Percentiles rank a stretch among this genome's conserved stretches.
These are phyloP conservation scores for Eucalyptus viminalis DNA, from an alignment of 345 rosid genomes.

Conservation along the genomic window DNA sequence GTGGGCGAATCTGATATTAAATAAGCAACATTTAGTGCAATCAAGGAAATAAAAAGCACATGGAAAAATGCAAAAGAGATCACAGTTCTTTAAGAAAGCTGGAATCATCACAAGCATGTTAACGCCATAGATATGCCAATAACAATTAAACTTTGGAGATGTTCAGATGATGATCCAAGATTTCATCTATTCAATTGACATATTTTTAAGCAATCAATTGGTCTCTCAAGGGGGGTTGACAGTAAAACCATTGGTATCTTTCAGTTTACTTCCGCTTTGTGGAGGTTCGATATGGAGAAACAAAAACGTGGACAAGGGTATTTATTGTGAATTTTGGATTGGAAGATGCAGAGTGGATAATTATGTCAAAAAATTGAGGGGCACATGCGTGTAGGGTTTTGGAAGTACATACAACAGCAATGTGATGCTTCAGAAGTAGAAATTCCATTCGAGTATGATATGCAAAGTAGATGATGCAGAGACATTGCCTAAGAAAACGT, in stretches of 20 bases:
- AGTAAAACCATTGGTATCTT: background rate
- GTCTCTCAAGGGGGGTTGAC: background rate
- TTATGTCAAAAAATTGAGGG: background rate
- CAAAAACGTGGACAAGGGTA: background rate
- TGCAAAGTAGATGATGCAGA: background rate
- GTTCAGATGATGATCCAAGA: background rate
- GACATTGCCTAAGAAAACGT: background rate
- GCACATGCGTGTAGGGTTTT: background rate
- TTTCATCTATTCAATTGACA: background rate
- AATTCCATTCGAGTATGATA: background rate
- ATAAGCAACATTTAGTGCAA: background rate
- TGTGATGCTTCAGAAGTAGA: background rate
- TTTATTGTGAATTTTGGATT: background rate
- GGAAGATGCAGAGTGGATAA: background rate
- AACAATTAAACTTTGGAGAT: background rate
- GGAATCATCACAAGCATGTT: background rate
- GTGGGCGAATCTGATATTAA: constrained; percentile 60
- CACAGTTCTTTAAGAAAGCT: background rate
- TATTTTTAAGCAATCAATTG: background rate
- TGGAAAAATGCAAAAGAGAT: background rate
- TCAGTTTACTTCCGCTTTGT: background rate
- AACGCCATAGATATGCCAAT: background rate
- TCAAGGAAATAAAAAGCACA: background rate
- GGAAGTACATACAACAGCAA: background rate
- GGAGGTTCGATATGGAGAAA: background rate